Percentiles rank a stretch among this genome's conserved stretches.
These are phyloP conservation scores for Daldinia loculata DNA, from an alignment of 495 filamentous ascomycete species.

Conservation along the genomic window DNA sequence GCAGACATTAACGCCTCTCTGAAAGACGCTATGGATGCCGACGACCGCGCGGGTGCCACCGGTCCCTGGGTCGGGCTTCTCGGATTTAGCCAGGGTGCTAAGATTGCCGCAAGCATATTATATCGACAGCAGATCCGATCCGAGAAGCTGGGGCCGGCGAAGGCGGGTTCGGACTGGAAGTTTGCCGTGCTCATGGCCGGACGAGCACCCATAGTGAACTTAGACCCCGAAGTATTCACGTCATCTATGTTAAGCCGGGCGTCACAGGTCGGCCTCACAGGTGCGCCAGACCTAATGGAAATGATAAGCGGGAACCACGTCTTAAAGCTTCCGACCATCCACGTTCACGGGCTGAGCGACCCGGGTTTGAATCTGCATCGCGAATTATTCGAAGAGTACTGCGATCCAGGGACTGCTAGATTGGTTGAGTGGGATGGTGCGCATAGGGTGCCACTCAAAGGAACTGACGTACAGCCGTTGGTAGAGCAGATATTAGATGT, in stretches of 20 bases:
- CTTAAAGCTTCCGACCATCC: constrained; percentile 63
- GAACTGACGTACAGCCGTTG: constrained; percentile 60
- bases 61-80: constrained; percentile 67
- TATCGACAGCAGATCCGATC: constrained; percentile 45
- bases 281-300: constrained; percentile 41
- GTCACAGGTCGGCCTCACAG: constrained; percentile 32
- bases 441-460: constrained; percentile 67
- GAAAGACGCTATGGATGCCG: constrained; percentile 51
- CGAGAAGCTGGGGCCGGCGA: constrained; percentile 8
- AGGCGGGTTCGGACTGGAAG: constrained; percentile 38
- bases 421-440: constrained; percentile 70
- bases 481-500: constrained; percentile 56
- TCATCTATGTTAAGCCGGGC: constrained; percentile 37
- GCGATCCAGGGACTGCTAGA: constrained; percentile 51
- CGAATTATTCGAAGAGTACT: constrained; percentile 60
- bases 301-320: constrained; percentile 38
- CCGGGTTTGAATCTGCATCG: constrained; percentile 61
- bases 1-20: constrained; percentile 47
- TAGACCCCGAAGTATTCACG: constrained; percentile 48
- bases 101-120: constrained; percentile 61
- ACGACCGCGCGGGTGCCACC: constrained; percentile 48
- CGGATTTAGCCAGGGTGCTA: constrained; percentile 68
- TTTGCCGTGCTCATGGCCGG: constrained; percentile 65
- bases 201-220: constrained; percentile 60
- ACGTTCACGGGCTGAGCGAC: constrained; percentile 70